Evolutionary conservation across 1,284 basidiomycete species (phyloP), one percentile per base, ranked within the genome.

Genomic region (Gomphus sp.): DNA sequence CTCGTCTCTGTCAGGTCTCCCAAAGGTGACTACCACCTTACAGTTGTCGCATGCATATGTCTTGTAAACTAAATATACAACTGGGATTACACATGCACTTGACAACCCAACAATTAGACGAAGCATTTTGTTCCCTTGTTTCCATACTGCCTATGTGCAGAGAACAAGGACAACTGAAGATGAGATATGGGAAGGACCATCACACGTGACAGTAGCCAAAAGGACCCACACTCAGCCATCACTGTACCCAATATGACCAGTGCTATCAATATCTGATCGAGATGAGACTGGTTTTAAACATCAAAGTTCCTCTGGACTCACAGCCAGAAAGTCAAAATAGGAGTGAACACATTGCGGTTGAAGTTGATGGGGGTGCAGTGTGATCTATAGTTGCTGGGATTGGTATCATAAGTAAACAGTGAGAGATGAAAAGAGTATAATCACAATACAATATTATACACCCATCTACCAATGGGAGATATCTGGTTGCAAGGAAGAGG

Each of bases 401-500:
- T n/a, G 16, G 14, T 43, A 43, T 43, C 16, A n/a, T 6, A 43
- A 43, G 41, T 16, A 14, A 3, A 43, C 41, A 11, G 36, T 37
- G 9, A 37, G 36, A 8, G 36, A 12, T 2, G 36, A 12, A 28
- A 37, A 12, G 28, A 22, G 18, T 12, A 33, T n/a, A 48, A 48
- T 6, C 31, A 62, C 61, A 33, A 22, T 47, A 51, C 8, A 59
- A 22, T 43, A 60, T 8, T 1, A 60, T 41, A 10, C 50, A 11
- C 22, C 18, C 36, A 48, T 62, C 61, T 7, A 62, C 28, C 12
- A 59, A 41, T 3, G 58, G 14, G 11, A 50, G 41, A 44, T 62
- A 62, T n/a, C 61, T 49, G 12, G 45, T 60, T 11, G 45, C 45
- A 3, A 62, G 47, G 28, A 55, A 62, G 18, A 62, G 58, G 16